Evolutionary conservation across 768 basidiomycete species (phyloP).

Genomic region (Russula sp.): DNA sequence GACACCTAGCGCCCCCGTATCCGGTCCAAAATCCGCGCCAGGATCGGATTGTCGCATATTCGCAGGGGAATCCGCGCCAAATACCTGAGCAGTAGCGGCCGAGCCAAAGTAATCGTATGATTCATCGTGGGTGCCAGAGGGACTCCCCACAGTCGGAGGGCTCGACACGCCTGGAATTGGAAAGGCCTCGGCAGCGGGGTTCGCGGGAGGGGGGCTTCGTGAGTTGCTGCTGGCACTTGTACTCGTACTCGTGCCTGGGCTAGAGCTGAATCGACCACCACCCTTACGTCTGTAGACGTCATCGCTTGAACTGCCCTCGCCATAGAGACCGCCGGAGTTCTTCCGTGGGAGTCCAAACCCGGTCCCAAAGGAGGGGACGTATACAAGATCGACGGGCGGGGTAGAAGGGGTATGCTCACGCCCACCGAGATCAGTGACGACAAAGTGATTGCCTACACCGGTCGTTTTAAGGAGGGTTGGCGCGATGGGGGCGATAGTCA

Average conservation of each 20-base stretch:
- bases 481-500: slow-evolving; percentile 71
- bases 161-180: slow-evolving; percentile 19
- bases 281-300: slow-evolving; percentile 40
- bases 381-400: slow-evolving; percentile 67
- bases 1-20: slow-evolving; percentile 22
- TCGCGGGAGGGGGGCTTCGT: slow-evolving; percentile 25
- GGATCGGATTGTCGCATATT: slow-evolving; percentile 19
- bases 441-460: slow-evolving; percentile 44
- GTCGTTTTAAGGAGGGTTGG: slow-evolving; percentile 86
- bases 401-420: slow-evolving; percentile 27
- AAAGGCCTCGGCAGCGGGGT: slow-evolving; percentile 20
- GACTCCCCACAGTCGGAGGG: slow-evolving; percentile 17
- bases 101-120: slow-evolving; percentile 21
- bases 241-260: slow-evolving; percentile 33
- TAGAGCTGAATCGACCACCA: slow-evolving; percentile 39
- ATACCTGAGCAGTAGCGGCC: slow-evolving; percentile 13
- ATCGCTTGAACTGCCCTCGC: slow-evolving; percentile 31
- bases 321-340: slow-evolving; percentile 31
- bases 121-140: slow-evolving; percentile 22
- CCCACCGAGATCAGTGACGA: slow-evolving; percentile 35
- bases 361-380: slow-evolving; percentile 51
- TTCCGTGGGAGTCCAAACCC: slow-evolving; percentile 33
- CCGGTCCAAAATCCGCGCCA: slow-evolving; percentile 19
- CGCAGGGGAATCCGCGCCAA: slow-evolving; percentile 9
- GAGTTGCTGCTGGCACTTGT: slow-evolving; percentile 28